These are phyloP conservation scores for Anthracocystis panici-leucophaei DNA, from an alignment of 1,284 basidiomycete species.

Conservation along the genomic window DNA sequence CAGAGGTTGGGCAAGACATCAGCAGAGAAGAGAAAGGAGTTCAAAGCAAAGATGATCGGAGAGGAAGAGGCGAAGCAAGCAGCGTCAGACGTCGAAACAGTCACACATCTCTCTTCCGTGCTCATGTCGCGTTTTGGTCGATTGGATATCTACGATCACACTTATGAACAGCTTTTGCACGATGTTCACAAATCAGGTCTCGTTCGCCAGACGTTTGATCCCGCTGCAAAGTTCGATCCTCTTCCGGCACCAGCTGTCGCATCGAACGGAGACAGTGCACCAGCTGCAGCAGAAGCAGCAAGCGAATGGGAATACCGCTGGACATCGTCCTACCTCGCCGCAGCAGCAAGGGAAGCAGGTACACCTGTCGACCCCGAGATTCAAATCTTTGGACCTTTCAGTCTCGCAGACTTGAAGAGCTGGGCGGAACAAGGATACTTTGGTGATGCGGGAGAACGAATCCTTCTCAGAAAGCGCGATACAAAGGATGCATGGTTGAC, in stretches of 20 bases:
- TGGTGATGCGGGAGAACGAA: constrained; percentile 57
- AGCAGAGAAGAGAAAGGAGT: constrained; percentile 70
- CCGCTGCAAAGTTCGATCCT: constrained; percentile 39
- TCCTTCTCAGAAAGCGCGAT: constrained; percentile 43
- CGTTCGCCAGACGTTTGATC: constrained; percentile 65
- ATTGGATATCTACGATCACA: constrained; percentile 66
- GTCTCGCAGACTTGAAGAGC: constrained; percentile 38
- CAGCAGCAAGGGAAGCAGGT: constrained; percentile 42
- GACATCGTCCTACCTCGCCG: constrained; percentile 61
- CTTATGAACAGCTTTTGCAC: constrained; percentile 60
- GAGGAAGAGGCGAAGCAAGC: constrained; percentile 14
- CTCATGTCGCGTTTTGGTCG: constrained; percentile 63
- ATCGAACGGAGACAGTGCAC: neutral
- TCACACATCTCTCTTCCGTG: constrained; percentile 60
- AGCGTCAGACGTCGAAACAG: constrained; percentile 45
- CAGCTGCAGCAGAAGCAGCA: neutral
- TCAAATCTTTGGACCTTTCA: constrained; percentile 62
- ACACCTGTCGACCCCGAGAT: constrained; percentile 47
- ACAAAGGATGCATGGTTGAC: constrained; percentile 34
- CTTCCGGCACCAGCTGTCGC: neutral
- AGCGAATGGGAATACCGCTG: constrained; percentile 63
- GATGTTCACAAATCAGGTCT: constrained; percentile 59
- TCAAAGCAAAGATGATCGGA: constrained; percentile 72
- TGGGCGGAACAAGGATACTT: constrained; percentile 66
- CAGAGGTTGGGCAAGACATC: constrained; percentile 79